phyloP scores from a whole-genome alignment of 2,329 filamentous ascomycete genomes.

The Fusarium tanahbumbuense region DNA sequence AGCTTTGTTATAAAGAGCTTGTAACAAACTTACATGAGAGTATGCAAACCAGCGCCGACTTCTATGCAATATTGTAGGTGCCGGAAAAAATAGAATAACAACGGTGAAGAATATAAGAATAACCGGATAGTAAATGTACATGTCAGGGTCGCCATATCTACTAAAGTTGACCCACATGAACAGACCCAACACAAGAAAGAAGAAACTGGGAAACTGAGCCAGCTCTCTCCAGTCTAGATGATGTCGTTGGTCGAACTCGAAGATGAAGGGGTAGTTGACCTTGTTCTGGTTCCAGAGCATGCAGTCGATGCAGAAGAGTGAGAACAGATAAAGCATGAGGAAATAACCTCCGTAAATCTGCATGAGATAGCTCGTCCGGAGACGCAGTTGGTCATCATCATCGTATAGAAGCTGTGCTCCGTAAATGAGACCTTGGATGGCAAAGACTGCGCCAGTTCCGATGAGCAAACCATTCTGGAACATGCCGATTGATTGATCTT shows the following conservation, averaged over 20 bases:
- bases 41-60: slow-evolving; percentile 89
- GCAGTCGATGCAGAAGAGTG: slow-evolving; percentile 88
- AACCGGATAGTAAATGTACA: slow-evolving; percentile 90
- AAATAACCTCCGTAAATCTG: slow-evolving; percentile 97
- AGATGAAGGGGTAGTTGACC: slow-evolving; percentile 97
- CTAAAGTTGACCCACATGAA: slow-evolving; percentile 92
- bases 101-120: slow-evolving; percentile 77
- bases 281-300: slow-evolving; percentile 84
- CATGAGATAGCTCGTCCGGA: slow-evolving; percentile 75
- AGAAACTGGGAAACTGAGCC: slow-evolving; percentile 86
- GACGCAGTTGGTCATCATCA: slow-evolving; percentile 59
- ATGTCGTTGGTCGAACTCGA: slow-evolving; percentile 91
- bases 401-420: slow-evolving; percentile 65
- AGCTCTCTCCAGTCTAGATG: slow-evolving; percentile 91
- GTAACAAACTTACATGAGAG: slow-evolving; percentile 75
- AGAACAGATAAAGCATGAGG: slow-evolving; percentile 80
- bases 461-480: slow-evolving; percentile 74
- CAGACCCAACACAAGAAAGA: slow-evolving; percentile 80
- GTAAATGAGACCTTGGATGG: slow-evolving; percentile 73
- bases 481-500: slow-evolving; percentile 66
- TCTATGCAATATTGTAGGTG: slow-evolving; percentile 77
- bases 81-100: slow-evolving; percentile 79
- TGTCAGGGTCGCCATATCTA: slow-evolving; percentile 69
- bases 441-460: slow-evolving; percentile 74
- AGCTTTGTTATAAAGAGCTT: neutral